These are phyloP conservation scores for Acorus gramineus DNA, from an alignment of 106 monocot genomes.

Conservation along the genomic window DNA sequence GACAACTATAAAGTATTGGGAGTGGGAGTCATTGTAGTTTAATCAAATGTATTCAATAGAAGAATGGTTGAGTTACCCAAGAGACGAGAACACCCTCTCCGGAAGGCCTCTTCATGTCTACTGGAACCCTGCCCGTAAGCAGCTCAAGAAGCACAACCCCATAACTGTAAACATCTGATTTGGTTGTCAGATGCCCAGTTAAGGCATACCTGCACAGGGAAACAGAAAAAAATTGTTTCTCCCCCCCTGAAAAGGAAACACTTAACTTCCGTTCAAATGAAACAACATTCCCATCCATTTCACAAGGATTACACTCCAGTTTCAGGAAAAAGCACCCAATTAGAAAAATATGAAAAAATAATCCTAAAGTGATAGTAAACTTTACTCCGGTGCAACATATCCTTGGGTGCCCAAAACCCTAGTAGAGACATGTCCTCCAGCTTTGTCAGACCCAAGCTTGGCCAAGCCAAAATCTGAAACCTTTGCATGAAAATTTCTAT, in stretches of 20 bases:
- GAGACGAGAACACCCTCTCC: constrained; percentile 87
- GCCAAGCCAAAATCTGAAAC: constrained; percentile 97
- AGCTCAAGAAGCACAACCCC: constrained; percentile 95
- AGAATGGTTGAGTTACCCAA: constrained; percentile 38
- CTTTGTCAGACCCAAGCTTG: constrained; percentile 91
- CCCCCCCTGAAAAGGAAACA: too few species aligned
- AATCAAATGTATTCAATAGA: too few species aligned
- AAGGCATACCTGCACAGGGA: constrained; percentile 68
- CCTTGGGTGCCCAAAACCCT: constrained; percentile 95
- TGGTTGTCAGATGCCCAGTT: constrained; percentile 95
- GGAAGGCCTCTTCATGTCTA: constrained; percentile 87
- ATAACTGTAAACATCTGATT: constrained; percentile 99
- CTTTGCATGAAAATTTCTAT: constrained; percentile 81
- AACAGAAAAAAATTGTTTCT: background rate
- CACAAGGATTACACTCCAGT: background rate
- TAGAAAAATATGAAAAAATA: too few species aligned
- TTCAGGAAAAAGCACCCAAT: background rate
- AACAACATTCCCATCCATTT: background rate
- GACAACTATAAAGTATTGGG: too few species aligned
- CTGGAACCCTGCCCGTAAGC: constrained; percentile 92
- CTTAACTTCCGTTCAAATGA: background rate
- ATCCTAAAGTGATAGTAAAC: background rate
- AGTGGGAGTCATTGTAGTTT: too few species aligned
- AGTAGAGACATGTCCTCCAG: constrained; percentile 95
- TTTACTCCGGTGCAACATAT: constrained; percentile 98